Evolutionary conservation across 495 filamentous ascomycete genomes (phyloP), one percentile per base, ranked within the genome.

Genomic region (Venustampulla echinocandica): DNA sequence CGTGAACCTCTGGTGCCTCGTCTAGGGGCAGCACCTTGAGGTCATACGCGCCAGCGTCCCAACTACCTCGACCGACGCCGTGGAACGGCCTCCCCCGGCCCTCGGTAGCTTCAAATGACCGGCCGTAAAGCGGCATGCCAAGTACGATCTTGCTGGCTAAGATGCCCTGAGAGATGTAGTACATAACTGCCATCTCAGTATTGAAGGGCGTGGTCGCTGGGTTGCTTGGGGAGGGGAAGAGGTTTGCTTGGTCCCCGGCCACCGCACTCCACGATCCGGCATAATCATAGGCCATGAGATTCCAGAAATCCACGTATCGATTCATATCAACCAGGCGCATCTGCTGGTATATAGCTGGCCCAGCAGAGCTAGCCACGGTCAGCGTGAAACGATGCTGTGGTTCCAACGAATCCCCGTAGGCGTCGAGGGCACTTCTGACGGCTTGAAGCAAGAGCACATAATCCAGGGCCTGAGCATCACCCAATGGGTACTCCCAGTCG

Each of bases 101-200:
- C 13, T 69, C 58, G 0, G 89, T 95, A 18, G 71, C 65, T 46
- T 73, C 64, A 56, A 95, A 96, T 6, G 84, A 72, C 6, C 87
- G 81, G 0, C 90, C 90, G 57, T 94, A 95, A 0, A 96, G 66
- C 0, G 89, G 89, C 69, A 94, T 76, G 21, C 90, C 88, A 21
- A 95, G 64, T 6, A 90, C 73, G 27, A 96, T 79, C 62, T 93
- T 94, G 34, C 60, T 50, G 0, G 79, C 50, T 0, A 71, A 58
- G 3, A 95, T 74, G 1, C 82, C 84, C 7, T 67, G 61, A 0
- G 66, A 60, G 50, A 79, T 61, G 64, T 94, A 95, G 57, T 84
- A 74, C 21, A 66, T 56, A 0, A 87, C 66, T 13, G 85, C 86
- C 14, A 69, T 64, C 13, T 85, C 71, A 11, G 80, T 81, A 63